phyloP scores from a whole-genome alignment of 202 grass and related monocot genomes.

The Schoenoplectus triqueter region DNA sequence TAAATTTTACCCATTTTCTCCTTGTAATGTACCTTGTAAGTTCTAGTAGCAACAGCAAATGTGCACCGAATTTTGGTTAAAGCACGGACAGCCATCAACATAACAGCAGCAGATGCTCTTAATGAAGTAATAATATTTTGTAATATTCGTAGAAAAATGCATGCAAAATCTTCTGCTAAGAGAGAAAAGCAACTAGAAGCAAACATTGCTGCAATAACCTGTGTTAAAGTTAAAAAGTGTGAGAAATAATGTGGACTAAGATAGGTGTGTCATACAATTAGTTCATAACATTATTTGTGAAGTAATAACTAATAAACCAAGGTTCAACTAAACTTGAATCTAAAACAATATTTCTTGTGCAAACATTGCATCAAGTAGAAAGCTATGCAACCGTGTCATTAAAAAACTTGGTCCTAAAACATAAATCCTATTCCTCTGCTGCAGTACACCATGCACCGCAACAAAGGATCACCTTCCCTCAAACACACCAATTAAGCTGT shows the following conservation, averaged over 20 bases:
- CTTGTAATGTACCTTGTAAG: slow-evolving; percentile 63
- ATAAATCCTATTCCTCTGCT: not conserved
- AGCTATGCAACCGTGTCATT: not conserved
- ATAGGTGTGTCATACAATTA: not conserved
- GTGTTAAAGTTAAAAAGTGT: slow-evolving; percentile 8
- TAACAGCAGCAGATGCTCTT: slow-evolving; percentile 47
- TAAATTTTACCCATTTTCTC: not conserved
- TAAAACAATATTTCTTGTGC: not conserved
- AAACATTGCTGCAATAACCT: slow-evolving; percentile 82
- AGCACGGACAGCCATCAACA: slow-evolving; percentile 59
- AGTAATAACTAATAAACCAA: not conserved
- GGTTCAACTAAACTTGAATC: not conserved
- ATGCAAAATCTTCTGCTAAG: slow-evolving; percentile 73
- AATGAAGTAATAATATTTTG: slow-evolving; percentile 51
- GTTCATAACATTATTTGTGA: not conserved
- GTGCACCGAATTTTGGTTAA: slow-evolving; percentile 71
- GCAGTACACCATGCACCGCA: no score
- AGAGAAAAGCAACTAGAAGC: slow-evolving; percentile 67
- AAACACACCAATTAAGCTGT: not conserved
- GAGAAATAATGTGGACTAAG: not conserved
- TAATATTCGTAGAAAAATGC: slow-evolving; percentile 58
- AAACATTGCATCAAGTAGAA: slow-evolving; percentile 16
- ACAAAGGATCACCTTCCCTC: no score
- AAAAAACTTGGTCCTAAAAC: not conserved
- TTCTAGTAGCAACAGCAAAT: slow-evolving; percentile 58